Percentiles rank a stretch among this genome's conserved stretches.
These are phyloP conservation scores for Picochlorum sp. DNA, from an alignment of 139 green algal genomes.

Conservation along the genomic window DNA sequence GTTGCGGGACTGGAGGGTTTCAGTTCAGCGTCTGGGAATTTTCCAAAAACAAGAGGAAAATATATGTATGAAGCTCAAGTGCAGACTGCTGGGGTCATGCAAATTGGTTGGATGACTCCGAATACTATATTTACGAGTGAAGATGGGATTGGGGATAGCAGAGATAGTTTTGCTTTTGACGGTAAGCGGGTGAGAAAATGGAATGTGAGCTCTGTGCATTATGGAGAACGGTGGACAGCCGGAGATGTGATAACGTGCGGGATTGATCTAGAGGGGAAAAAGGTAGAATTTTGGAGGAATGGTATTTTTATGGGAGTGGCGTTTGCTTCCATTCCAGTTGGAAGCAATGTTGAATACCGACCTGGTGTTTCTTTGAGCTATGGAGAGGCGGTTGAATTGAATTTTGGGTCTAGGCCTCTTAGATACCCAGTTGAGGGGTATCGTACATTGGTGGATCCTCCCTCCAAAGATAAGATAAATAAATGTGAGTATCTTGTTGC, in stretches of 20 bases:
- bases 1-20: too few relatives aligned
- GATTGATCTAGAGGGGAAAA: conserved; percentile 71
- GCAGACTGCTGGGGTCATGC: conserved; percentile 64
- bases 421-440: conserved; percentile 59
- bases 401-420: conserved; percentile 38
- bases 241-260: conserved; percentile 82
- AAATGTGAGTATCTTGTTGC: conserved; percentile 30
- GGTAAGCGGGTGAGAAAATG: conserved; percentile 77
- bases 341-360: conserved; percentile 17
- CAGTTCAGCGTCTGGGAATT: too few relatives aligned
- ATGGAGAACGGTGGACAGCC: conserved; percentile 48
- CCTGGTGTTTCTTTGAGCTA: conserved; percentile 49
- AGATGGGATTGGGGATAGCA: conserved; percentile 83
- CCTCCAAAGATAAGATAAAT: background rate
- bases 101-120: conserved; percentile 81
- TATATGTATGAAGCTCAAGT: conserved; percentile 88
- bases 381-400: conserved; percentile 31
- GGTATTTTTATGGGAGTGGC: conserved; percentile 66
- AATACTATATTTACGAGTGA: conserved; percentile 77
- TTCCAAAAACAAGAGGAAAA: too few relatives aligned
- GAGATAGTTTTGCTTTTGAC: conserved; percentile 59
- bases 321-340: conserved; percentile 40
- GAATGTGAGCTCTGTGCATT: conserved; percentile 60
- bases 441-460: conserved; percentile 48
- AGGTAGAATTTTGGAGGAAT: conserved; percentile 76